Conservation (phyloP, 495 filamentous ascomycete species). For the Trichocladium uniseriatum region DNA sequence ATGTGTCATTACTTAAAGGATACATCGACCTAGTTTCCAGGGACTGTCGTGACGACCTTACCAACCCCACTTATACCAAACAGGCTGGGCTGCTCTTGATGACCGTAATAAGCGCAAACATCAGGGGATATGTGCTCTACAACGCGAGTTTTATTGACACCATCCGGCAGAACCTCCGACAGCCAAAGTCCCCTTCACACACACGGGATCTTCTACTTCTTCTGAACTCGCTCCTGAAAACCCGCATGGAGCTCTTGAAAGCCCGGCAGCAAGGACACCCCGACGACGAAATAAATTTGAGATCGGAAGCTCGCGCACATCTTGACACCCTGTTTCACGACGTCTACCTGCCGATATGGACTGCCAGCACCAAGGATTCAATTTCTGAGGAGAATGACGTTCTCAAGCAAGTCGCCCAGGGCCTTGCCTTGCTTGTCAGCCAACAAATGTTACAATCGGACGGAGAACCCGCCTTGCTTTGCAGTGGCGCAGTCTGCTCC, state of each 20-base stretch:
- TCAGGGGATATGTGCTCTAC: constrained; percentile 27
- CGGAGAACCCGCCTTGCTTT: constrained; percentile 19
- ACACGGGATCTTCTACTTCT: constrained; percentile 35
- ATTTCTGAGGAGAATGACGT: constrained; percentile 23
- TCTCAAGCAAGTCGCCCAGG: constrained; percentile 32
- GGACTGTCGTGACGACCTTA: constrained; percentile 37
- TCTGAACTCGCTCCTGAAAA: constrained; percentile 32
- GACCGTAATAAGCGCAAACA: constrained; percentile 30
- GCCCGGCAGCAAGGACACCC: constrained; percentile 15
- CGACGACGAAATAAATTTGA: constrained; percentile 20
- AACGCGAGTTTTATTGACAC: constrained; percentile 27
- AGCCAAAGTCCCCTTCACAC: constrained; percentile 32
- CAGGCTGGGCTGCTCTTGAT: constrained; percentile 39
- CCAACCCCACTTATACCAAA: constrained; percentile 35
- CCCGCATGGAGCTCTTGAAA: constrained; percentile 26
- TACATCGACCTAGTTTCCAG: constrained; percentile 32
- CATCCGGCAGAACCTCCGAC: constrained; percentile 30
- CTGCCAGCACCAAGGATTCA: constrained; percentile 16
- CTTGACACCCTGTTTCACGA: constrained; percentile 28
- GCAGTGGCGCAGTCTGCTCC: constrained; percentile 24
- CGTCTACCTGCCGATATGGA: constrained; percentile 34
- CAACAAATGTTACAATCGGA: constrained; percentile 21
- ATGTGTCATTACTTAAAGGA: constrained; percentile 23
- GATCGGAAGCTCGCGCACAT: constrained; percentile 7
- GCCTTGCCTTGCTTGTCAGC: constrained; percentile 29